A percentile compares a stretch with the other conserved stretches of the same genome.
Conservation (phyloP, 2,329 filamentous ascomycete genomes). For the Diatrype stigma region DNA sequence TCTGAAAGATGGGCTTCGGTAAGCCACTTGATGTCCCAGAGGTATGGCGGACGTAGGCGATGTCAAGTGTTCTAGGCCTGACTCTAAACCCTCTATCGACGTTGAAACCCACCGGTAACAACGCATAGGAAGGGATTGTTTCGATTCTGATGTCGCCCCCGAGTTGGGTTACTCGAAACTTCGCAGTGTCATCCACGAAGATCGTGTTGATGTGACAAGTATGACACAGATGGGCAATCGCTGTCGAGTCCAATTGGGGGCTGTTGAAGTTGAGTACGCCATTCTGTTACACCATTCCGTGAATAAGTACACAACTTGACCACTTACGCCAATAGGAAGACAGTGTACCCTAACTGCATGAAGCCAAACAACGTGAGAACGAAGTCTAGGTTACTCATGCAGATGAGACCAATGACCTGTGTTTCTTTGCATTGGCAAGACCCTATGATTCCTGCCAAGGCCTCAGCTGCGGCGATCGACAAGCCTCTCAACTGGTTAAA, state of each 20-base stretch:
- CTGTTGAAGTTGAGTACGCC: conserved; percentile 29
- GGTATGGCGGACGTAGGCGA: conserved; percentile 59
- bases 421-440: neutral
- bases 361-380: conserved; percentile 57
- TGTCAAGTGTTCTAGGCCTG: conserved; percentile 20
- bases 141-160: conserved; percentile 10
- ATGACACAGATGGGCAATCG: conserved; percentile 50
- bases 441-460: conserved; percentile 8
- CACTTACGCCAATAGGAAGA: conserved; percentile 54
- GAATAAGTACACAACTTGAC: too few relatives aligned
- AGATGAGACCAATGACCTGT: conserved; percentile 55
- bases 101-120: neutral
- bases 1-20: conserved; percentile 59
- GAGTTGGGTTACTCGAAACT: conserved; percentile 1
- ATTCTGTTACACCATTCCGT: too few relatives aligned
- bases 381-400: conserved; percentile 53
- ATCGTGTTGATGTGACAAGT: conserved; percentile 38
- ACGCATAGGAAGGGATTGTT: conserved; percentile 10
- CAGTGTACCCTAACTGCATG: conserved; percentile 49
- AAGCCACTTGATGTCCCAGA: conserved; percentile 61
- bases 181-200: conserved; percentile 37
- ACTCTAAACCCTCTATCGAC: too few relatives aligned
- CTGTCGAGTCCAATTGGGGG: conserved; percentile 40
- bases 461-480: conserved; percentile 30
- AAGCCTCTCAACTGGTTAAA: conserved; percentile 27